Percentiles rank a stretch among this genome's conserved stretches.
Evolutionary conservation across 768 basidiomycete species (phyloP).

Genomic region (Tylopilus felleus): DNA sequence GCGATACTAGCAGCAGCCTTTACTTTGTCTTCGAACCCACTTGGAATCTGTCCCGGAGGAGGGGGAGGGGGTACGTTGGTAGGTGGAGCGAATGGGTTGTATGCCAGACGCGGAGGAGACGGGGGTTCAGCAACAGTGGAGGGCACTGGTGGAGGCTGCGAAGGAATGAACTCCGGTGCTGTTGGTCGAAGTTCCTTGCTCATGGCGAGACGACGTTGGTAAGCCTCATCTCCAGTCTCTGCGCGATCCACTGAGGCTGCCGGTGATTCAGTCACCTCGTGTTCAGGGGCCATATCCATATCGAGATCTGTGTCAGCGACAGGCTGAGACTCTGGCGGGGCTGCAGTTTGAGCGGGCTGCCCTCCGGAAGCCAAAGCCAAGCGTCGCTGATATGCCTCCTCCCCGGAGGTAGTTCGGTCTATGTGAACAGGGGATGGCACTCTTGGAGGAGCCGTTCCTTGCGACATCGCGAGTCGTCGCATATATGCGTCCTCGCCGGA

Average conservation of each 20-base stretch:
- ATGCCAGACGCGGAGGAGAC: slow-evolving; percentile 56
- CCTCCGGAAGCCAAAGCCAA: slow-evolving; percentile 58
- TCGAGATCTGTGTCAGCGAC: slow-evolving; percentile 21
- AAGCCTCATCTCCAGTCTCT: slow-evolving; percentile 67
- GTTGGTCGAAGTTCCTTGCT: slow-evolving; percentile 37
- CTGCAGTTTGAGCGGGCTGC: slow-evolving; percentile 14
- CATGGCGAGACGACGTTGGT: slow-evolving; percentile 60
- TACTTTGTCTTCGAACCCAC: slow-evolving; percentile 59
- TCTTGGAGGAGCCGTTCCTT: slow-evolving; percentile 22
- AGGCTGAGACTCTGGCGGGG: slow-evolving; percentile 24
- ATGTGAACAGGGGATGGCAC: slow-evolving; percentile 30
- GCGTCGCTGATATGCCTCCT: slow-evolving; percentile 75
- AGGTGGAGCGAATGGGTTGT: slow-evolving; percentile 68
- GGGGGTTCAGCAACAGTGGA: slow-evolving; percentile 24
- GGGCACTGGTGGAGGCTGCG: slow-evolving; percentile 21
- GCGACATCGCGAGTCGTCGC: slow-evolving; percentile 71
- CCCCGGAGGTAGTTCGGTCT: slow-evolving; percentile 57
- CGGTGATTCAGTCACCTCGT: slow-evolving; percentile 3
- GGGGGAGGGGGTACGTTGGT: slow-evolving; percentile 60
- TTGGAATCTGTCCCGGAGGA: slow-evolving; percentile 45
- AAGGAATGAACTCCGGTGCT: slow-evolving; percentile 28
- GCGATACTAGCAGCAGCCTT: slow-evolving; percentile 83
- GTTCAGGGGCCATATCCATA: neutral
- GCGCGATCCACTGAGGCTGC: slow-evolving; percentile 9
- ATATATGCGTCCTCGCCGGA: slow-evolving; percentile 82